Conservation (phyloP, 139 green algal genomes). For the Volvox reticuliferus region DNA sequence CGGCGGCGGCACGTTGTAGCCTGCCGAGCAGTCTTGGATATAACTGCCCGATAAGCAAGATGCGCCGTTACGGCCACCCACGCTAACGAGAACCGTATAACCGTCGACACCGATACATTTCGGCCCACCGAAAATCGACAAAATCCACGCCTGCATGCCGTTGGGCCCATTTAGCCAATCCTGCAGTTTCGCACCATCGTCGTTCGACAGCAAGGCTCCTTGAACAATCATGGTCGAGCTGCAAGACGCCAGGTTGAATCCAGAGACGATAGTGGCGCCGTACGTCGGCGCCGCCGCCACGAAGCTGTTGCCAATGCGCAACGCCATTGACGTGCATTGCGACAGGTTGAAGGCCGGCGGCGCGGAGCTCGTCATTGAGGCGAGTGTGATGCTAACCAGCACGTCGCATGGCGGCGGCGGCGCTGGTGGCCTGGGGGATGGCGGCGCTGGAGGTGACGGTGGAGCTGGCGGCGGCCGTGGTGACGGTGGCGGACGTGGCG, state of each 20-base stretch:
- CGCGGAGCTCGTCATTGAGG: background rate
- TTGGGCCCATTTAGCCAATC: background rate
- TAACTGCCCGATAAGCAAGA: background rate
- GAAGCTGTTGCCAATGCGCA: background rate
- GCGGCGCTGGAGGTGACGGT: background rate
- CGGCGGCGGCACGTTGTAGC: conserved; percentile 2
- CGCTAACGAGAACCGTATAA: background rate
- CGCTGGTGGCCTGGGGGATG: background rate
- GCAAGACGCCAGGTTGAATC: background rate
- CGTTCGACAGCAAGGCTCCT: background rate
- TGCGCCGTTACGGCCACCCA: background rate
- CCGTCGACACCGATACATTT: background rate
- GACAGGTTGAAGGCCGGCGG: background rate
- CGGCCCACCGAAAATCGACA: background rate
- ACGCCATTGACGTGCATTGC: background rate
- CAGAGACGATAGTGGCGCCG: background rate
- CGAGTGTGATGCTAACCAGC: background rate
- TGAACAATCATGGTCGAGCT: background rate
- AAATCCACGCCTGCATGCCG: background rate
- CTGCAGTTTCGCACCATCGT: background rate
- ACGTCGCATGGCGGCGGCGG: background rate
- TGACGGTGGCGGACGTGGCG: background rate
- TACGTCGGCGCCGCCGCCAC: background rate
- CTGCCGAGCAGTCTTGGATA: background rate
- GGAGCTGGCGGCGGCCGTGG: background rate